A percentile compares a stretch with the other conserved stretches of the same genome.
Evolutionary conservation across 176 grass and related monocot genomes (phyloP).

Genomic region (Carex myosuroides): DNA sequence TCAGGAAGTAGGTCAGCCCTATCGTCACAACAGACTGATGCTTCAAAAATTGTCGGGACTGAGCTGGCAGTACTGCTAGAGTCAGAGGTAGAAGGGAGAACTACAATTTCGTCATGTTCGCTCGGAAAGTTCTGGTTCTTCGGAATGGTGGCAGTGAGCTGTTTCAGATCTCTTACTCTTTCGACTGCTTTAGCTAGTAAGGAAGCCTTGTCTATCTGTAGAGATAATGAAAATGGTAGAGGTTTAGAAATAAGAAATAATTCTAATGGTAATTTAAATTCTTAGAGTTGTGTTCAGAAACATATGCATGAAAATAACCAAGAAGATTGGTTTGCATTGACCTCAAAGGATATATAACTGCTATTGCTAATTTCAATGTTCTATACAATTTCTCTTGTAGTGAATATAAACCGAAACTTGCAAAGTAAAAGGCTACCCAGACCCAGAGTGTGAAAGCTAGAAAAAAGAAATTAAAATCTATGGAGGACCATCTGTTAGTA

Average conservation of each 20-base stretch:
- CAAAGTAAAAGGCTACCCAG: neutral
- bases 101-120: slow-evolving; percentile 81
- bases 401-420: neutral
- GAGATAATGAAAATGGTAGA: neutral
- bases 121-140: slow-evolving; percentile 56
- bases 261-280: neutral
- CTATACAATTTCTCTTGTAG: neutral
- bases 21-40: slow-evolving; percentile 91
- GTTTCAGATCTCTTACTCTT: slow-evolving; percentile 82
- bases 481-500: no score
- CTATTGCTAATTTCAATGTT: neutral
- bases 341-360: neutral
- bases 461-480: neutral
- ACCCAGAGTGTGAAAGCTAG: no score
- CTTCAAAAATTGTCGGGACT: slow-evolving; percentile 41
- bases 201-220: slow-evolving; percentile 93
- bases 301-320: neutral
- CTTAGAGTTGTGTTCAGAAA: neutral
- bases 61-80: slow-evolving; percentile 15
- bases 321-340: neutral
- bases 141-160: slow-evolving; percentile 47
- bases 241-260: neutral
- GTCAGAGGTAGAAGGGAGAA: slow-evolving; percentile 39
- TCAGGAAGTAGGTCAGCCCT: slow-evolving; percentile 83
- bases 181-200: slow-evolving; percentile 92